Conservation (phyloP, 2,329 filamentous ascomycete genomes). For the Tolypocladium amazonense region DNA sequence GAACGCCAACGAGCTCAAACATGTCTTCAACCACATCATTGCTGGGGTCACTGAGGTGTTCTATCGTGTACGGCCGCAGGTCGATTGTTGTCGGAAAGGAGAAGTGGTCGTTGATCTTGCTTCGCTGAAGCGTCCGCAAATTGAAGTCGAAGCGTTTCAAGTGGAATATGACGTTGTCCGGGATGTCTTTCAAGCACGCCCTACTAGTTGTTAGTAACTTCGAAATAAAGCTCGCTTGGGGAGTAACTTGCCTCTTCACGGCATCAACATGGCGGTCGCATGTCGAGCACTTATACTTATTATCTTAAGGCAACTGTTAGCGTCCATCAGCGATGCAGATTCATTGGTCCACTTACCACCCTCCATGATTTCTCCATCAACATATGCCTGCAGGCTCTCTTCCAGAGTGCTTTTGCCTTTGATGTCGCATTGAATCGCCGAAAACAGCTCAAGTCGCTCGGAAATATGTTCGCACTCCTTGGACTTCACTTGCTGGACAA, state of each 20-base stretch:
- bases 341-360: constrained; percentile 43
- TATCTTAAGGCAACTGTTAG: constrained; percentile 44
- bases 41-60: constrained; percentile 59
- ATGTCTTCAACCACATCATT: constrained; percentile 53
- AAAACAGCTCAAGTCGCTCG: constrained; percentile 80
- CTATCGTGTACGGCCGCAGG: constrained; percentile 83
- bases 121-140: constrained; percentile 62
- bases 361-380: constrained; percentile 93
- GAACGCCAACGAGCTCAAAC: constrained; percentile 89
- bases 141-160: constrained; percentile 84
- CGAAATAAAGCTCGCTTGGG: neutral
- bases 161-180: constrained; percentile 91
- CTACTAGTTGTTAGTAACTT: constrained; percentile 27
- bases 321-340: neutral
- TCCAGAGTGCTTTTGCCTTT: constrained; percentile 77
- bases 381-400: constrained; percentile 89
- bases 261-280: constrained; percentile 87
- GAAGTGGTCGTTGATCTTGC: constrained; percentile 94
- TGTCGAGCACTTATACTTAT: constrained; percentile 93
- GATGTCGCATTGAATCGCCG: constrained; percentile 91
- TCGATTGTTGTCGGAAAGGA: constrained; percentile 76
- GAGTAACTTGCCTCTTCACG: constrained; percentile 57
- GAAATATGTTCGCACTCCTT: constrained; percentile 93
- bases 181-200: constrained; percentile 83
- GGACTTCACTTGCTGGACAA: constrained; percentile 91